Percentiles rank a stretch among this genome's conserved stretches.
Conservation (phyloP, 1,284 basidiomycete species). For the Tilletiaria anomala region DNA sequence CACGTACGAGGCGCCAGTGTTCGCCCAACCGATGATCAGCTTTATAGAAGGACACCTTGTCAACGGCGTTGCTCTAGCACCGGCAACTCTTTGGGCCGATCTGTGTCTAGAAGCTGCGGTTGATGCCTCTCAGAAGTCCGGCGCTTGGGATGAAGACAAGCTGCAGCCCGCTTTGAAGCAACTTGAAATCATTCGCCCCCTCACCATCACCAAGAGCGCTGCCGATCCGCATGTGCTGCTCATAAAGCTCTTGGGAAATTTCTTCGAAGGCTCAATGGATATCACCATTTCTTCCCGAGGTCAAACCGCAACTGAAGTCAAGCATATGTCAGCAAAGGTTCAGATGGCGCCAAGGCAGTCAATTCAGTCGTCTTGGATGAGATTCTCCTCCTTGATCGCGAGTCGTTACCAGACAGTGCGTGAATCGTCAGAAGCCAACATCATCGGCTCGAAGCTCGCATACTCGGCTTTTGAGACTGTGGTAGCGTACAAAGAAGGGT, state of each 20-base stretch:
- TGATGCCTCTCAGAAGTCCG: background rate
- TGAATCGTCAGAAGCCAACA: conserved; percentile 1
- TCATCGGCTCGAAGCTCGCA: conserved; percentile 5
- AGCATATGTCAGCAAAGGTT: background rate
- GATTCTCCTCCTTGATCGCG: background rate
- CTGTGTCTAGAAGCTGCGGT: background rate
- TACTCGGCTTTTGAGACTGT: conserved; percentile 6
- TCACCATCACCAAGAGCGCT: background rate
- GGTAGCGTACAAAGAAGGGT: background rate
- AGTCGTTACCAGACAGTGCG: background rate
- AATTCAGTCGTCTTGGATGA: background rate
- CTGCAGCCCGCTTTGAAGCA: background rate
- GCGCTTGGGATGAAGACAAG: background rate
- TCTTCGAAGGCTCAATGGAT: background rate
- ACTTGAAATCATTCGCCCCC: background rate
- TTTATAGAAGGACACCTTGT: conserved; percentile 1
- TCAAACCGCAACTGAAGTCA: background rate
- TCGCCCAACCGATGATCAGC: background rate
- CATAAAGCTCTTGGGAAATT: background rate
- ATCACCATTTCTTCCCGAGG: background rate
- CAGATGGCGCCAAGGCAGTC: background rate
- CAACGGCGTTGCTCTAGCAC: background rate
- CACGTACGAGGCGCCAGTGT: background rate
- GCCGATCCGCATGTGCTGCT: background rate
- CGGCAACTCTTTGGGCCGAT: background rate